These are phyloP conservation scores for Cercospora sp. DNA, from an alignment of 2,329 filamentous ascomycete species.

Conservation along the genomic window DNA sequence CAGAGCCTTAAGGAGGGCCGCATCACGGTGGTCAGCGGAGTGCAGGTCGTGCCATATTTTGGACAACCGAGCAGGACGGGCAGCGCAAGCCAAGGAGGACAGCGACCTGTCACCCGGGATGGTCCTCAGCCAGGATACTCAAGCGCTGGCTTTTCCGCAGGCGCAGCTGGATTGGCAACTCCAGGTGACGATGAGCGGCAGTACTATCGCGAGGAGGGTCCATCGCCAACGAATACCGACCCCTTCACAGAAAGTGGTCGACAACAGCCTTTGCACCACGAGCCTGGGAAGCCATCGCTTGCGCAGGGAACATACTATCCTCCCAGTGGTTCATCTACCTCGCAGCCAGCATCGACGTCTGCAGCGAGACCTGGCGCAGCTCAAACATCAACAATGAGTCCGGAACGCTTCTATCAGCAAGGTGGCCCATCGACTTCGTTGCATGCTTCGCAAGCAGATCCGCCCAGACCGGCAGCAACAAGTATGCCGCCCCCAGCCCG, in stretches of 20 bases:
- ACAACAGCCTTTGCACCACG: constrained; percentile 42
- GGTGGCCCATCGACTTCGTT: constrained; percentile 39
- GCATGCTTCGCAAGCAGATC: constrained; percentile 32
- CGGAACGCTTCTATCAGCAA: constrained; percentile 49
- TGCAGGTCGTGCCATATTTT: constrained; percentile 78
- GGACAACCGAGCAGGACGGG: constrained; percentile 37
- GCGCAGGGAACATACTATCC: constrained; percentile 25
- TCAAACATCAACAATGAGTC: constrained; percentile 16
- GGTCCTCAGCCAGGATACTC: constrained; percentile 37
- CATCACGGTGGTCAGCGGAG: constrained; percentile 85
- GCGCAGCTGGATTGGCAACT: constrained; percentile 31
- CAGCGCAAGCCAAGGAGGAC: constrained; percentile 44
- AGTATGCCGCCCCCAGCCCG: constrained; percentile 36
- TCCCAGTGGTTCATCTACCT: constrained; percentile 19
- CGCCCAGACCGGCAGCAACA: constrained; percentile 32
- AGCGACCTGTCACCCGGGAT: constrained; percentile 40
- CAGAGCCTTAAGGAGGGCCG: constrained; percentile 82
- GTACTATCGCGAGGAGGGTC: constrained; percentile 54
- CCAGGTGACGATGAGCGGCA: constrained; percentile 44
- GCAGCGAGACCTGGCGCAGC: constrained; percentile 17
- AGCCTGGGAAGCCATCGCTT: constrained; percentile 37
- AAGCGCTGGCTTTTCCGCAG: constrained; percentile 26
- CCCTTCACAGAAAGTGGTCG: constrained; percentile 57
- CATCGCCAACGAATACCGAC: constrained; percentile 61
- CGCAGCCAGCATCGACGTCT: constrained; percentile 15